A percentile compares a stretch with the other conserved stretches of the same genome.
phyloP scores from a whole-genome alignment of 352 stramenopile species.

The Pythium rhizo-oryzae region DNA sequence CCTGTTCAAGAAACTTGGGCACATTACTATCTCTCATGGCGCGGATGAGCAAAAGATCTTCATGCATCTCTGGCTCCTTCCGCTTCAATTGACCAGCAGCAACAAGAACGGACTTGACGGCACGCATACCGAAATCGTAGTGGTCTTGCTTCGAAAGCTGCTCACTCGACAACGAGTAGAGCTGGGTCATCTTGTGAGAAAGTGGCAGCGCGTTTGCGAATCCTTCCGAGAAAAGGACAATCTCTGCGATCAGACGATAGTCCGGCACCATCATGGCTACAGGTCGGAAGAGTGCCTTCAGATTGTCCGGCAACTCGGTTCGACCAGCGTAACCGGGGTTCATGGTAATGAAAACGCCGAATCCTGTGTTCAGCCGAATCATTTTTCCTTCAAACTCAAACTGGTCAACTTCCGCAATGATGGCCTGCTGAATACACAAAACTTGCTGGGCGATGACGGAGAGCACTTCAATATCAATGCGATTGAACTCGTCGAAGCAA shows the following conservation, averaged over 20 bases:
- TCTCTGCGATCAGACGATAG: conserved; percentile 89
- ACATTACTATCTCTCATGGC: conserved; percentile 96
- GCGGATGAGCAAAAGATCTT: conserved; percentile 92
- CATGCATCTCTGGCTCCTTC: conserved; percentile 90
- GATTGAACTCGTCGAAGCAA: conserved; percentile 92
- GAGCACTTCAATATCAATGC: conserved; percentile 88
- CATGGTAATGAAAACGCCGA: conserved; percentile 92
- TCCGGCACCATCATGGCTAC: conserved; percentile 94
- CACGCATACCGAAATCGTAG: conserved; percentile 92
- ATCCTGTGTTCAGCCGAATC: conserved; percentile 93
- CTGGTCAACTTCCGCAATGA: conserved; percentile 79
- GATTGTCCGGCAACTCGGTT: conserved; percentile 87
- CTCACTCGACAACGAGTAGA: conserved; percentile 90
- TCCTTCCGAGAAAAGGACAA: conserved; percentile 92
- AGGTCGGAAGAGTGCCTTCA: conserved; percentile 83
- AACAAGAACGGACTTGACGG: conserved; percentile 90
- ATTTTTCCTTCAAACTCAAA: conserved; percentile 95
- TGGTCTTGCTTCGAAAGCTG: conserved; percentile 95
- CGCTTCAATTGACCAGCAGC: conserved; percentile 91
- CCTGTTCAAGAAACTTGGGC: conserved; percentile 94
- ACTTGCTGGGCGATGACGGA: conserved; percentile 91
- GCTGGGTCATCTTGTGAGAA: conserved; percentile 86
- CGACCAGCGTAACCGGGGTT: conserved; percentile 89
- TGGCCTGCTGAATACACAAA: conserved; percentile 61
- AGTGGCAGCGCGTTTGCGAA: conserved; percentile 73